Base-by-base conservation (phyloP, 495 filamentous ascomycete species). In the Penicillium cosmopolitanum region DNA sequence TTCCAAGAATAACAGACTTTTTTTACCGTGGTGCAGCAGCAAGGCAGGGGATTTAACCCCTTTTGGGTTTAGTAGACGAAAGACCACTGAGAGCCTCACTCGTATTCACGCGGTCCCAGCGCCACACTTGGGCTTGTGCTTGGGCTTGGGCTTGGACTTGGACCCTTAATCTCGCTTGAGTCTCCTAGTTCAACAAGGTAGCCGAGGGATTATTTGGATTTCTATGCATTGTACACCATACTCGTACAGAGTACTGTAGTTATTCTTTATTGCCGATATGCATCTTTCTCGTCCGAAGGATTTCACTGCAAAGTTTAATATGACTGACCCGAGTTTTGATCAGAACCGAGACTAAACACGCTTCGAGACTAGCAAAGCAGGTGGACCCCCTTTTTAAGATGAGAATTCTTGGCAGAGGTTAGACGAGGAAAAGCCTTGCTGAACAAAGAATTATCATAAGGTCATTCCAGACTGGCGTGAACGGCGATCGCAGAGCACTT, bases 91-190 rank as follows among this genome's bases (percentile, higher is more conserved):
- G 46, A 48, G 46, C 46, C 46, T 23, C 46, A 48, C 46, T 48
- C 46, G 46, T 48, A 48, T 48, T 48, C 46, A 13, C 46, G 46
- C 46, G 46, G 46, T 15, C 46, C 46, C 46, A 48, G 46, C 46
- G 46, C 46, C 46, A 48, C 46, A 31, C 46, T 48, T 31, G 28
- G 28, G 8, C 28, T 31, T 19, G 12, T 21, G 19, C 19, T n/a
- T n/a, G n/a, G 21, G 21, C 21, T 21, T 21, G 21, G 21, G 21
- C 21, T 23, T 23, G 28, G 28, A 31, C 28, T 31, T 19, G 23
- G 46, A 28, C 46, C 46, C 46, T 28, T 48, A 25, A 25, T 28
- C 23, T 38, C 36, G 19, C 19, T 21, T 21, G 36, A 13, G 36
- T 4, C 2, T 5, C 8, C 28, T 31, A 23, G 34, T 38, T 38